Conservation (phyloP, 2,329 filamentous ascomycete genomes). For the Fusarium pseudoanthophilum region DNA sequence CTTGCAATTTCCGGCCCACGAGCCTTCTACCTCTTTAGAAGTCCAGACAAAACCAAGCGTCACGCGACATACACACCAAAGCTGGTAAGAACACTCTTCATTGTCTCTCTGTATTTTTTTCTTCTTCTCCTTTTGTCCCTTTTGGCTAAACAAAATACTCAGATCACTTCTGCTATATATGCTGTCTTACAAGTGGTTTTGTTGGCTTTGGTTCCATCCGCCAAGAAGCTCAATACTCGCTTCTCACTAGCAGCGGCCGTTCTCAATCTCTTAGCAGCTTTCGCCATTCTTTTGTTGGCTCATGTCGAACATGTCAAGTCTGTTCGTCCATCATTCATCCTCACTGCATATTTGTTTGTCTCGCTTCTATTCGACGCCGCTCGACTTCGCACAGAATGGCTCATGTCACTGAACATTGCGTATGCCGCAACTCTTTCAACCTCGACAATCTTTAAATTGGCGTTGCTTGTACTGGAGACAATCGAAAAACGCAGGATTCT, state of each 20-base stretch:
- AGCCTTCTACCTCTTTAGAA: constrained; percentile 38
- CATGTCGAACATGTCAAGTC: constrained; percentile 50
- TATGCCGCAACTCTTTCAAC: constrained; percentile 42
- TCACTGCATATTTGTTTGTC: constrained; percentile 46
- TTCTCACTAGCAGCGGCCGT: constrained; percentile 46
- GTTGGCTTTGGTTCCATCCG: constrained; percentile 42
- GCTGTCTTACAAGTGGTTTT: constrained; percentile 42
- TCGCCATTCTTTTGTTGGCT: constrained; percentile 44
- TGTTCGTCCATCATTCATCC: constrained; percentile 47
- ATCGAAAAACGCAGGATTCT: constrained; percentile 48
- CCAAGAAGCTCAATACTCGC: constrained; percentile 40
- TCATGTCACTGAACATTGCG: constrained; percentile 40
- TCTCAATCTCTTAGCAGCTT: constrained; percentile 44
- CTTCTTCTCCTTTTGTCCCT: too few species aligned
- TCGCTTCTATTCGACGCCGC: constrained; percentile 49
- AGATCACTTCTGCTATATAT: constrained; percentile 42
- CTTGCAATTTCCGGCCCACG: constrained; percentile 39
- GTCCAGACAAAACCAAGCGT: constrained; percentile 40
- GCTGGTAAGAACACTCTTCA: constrained; percentile 24
- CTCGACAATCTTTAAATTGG: constrained; percentile 41
- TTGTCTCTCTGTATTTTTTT: neutral
- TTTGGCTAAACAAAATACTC: neutral
- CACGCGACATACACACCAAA: constrained; percentile 44
- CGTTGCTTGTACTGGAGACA: constrained; percentile 44
- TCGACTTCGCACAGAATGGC: constrained; percentile 48